phyloP scores from a whole-genome alignment of 345 rosid genomes.

The Euphorbia lathyris region DNA sequence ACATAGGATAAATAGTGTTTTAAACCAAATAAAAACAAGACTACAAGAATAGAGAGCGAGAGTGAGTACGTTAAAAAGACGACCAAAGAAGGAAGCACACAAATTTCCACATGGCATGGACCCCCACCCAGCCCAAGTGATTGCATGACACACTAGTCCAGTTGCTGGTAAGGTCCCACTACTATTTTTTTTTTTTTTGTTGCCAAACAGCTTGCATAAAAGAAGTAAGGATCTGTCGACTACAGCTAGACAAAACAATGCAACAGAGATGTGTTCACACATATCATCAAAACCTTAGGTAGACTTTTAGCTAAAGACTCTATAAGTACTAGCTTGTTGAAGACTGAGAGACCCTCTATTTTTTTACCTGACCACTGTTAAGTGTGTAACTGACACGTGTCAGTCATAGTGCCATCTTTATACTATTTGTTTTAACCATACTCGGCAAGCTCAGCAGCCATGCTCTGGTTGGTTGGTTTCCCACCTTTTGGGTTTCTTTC shows the following conservation, averaged over 20 bases:
- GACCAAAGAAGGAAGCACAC: constrained; percentile 5
- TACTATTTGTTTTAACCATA: constrained; percentile 18
- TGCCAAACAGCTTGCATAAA: constrained; percentile 46
- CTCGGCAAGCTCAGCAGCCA: constrained; percentile 11
- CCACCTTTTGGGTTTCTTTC: constrained; percentile 13
- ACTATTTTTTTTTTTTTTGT: constrained; percentile 39
- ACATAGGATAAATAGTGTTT: no score
- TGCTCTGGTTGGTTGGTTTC: neutral
- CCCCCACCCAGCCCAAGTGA: constrained; percentile 28
- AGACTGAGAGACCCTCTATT: constrained; percentile 12
- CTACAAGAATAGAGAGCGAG: no score
- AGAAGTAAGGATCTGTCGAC: constrained; percentile 21
- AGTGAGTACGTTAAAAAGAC: no score
- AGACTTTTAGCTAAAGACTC: constrained; percentile 18
- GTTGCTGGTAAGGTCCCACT: constrained; percentile 36
- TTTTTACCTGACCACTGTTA: constrained; percentile 23
- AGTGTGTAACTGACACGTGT: constrained; percentile 17
- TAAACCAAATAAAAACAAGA: no score
- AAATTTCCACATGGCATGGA: constrained; percentile 29
- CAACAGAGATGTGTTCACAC: constrained; percentile 13
- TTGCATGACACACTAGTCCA: constrained; percentile 13
- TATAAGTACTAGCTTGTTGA: constrained; percentile 5
- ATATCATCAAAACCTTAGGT: constrained; percentile 14
- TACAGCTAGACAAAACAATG: constrained; percentile 22
- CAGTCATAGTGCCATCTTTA: constrained; percentile 18